A percentile compares a stretch with the other conserved stretches of the same genome.
phyloP scores from a whole-genome alignment of 192 early-diverging fungal species.

The Umbelopsis sp. region DNA sequence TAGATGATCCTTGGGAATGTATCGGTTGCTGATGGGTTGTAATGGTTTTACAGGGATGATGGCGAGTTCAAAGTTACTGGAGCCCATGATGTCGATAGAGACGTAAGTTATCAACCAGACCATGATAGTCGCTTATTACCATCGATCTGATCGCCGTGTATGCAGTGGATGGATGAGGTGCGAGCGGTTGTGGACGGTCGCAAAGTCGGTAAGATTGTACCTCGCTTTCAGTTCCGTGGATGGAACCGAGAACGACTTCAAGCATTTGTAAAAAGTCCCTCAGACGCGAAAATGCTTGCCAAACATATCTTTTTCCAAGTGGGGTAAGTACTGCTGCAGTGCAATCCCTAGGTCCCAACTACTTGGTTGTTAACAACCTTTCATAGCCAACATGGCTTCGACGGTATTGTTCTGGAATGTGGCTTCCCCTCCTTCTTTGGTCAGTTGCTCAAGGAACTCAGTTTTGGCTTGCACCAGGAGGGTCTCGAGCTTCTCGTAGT shows the following conservation, averaged over 20 bases:
- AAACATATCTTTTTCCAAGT: slow-evolving; percentile 30
- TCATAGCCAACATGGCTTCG: slow-evolving; percentile 35
- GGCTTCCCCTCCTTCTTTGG: slow-evolving; percentile 28
- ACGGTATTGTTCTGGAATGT: slow-evolving; percentile 41
- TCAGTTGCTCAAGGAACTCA: slow-evolving; percentile 24
- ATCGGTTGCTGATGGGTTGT: too few relatives aligned
- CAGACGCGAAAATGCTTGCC: slow-evolving; percentile 23
- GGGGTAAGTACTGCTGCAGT: slow-evolving; percentile 22
- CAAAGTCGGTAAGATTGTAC: slow-evolving; percentile 38
- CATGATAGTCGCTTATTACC: too few relatives aligned
- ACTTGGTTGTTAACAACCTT: not conserved
- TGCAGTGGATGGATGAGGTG: slow-evolving; percentile 45
- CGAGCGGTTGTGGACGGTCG: slow-evolving; percentile 17
- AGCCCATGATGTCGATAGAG: slow-evolving; percentile 42
- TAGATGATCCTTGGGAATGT: too few relatives aligned
- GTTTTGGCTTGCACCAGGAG: slow-evolving; percentile 19
- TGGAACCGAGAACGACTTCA: slow-evolving; percentile 30
- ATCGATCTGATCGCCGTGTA: not conserved
- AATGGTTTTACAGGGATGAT: not conserved
- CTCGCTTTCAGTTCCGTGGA: slow-evolving; percentile 37
- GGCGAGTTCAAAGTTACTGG: slow-evolving; percentile 30
- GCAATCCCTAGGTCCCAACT: not conserved
- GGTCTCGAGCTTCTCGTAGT: slow-evolving; percentile 33
- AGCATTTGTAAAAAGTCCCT: slow-evolving; percentile 23
- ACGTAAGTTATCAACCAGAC: slow-evolving; percentile 24